These are phyloP conservation scores for Boehmeria nivea DNA, from an alignment of 306 rosid genomes.

Conservation along the genomic window DNA sequence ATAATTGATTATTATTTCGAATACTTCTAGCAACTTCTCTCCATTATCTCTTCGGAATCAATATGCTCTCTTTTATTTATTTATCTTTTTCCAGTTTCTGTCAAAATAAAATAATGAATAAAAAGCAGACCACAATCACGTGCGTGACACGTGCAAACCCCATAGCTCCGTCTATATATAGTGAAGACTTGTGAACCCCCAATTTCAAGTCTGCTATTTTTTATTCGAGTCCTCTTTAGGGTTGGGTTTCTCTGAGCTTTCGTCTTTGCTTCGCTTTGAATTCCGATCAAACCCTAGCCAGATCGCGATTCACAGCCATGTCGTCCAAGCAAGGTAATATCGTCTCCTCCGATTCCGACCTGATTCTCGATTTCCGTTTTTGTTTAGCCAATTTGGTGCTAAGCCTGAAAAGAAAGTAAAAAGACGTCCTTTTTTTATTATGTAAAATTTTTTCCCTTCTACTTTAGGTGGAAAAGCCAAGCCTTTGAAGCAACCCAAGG, in stretches of 20 bases:
- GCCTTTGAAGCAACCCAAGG: constrained; percentile 94
- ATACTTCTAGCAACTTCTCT: no score
- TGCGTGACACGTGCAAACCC: not conserved
- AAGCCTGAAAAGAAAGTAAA: not conserved
- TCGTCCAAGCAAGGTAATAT: constrained; percentile 79
- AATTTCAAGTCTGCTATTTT: not conserved
- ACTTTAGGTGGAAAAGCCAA: constrained; percentile 82
- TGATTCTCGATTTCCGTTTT: no score
- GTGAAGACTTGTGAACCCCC: not conserved
- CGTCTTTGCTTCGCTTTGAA: constrained; percentile 15
- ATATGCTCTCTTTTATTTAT: no score
- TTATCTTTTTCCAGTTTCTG: no score
- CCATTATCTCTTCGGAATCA: no score
- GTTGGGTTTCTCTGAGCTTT: constrained; percentile 8
- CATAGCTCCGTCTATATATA: not conserved
- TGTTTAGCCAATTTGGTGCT: not conserved
- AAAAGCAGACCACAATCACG: constrained; percentile 16
- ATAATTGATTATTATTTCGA: no score
- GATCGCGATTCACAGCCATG: constrained; percentile 45
- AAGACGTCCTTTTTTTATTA: no score
- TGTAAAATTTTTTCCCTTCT: not conserved
- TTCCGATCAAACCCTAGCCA: constrained; percentile 38
- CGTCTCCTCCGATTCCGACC: not conserved
- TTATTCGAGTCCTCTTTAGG: constrained; percentile 5
- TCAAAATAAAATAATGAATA: no score